Conservation (phyloP, 179 eudicot genomes). For the Spergularia azorica region DNA sequence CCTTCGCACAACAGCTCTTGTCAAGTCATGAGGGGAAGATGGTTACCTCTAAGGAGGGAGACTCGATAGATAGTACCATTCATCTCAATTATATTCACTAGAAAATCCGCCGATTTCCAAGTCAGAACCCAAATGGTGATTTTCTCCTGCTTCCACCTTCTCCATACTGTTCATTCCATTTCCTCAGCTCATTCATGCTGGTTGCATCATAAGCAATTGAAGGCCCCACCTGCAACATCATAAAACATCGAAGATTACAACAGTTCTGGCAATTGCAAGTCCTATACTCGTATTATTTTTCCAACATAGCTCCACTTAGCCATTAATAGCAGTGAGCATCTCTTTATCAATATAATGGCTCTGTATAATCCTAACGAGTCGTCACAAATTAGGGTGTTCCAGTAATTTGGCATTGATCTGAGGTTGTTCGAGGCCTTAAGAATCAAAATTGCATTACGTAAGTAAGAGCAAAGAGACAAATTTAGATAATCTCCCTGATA, state of each 20-base stretch:
- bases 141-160: constrained; percentile 95
- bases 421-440: too few species aligned
- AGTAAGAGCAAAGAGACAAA: too few species aligned
- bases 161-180: constrained; percentile 98
- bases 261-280: background rate
- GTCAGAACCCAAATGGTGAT: constrained; percentile 84
- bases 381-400: too few species aligned
- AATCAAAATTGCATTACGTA: too few species aligned
- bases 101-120: background rate
- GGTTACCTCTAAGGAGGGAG: background rate
- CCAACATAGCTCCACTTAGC: too few species aligned
- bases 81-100: background rate
- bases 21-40: background rate
- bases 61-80: background rate
- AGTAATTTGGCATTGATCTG: too few species aligned
- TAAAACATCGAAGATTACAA: background rate
- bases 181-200: constrained; percentile 95
- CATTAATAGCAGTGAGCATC: too few species aligned
- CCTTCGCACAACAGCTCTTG: background rate
- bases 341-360: too few species aligned
- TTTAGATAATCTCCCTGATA: too few species aligned
- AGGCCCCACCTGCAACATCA: constrained; percentile 73
- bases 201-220: constrained; percentile 92
- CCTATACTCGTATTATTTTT: too few species aligned
- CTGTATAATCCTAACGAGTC: too few species aligned